phyloP scores from a whole-genome alignment of 805 yeast genomes.

The Kodamaea laetipori region DNA sequence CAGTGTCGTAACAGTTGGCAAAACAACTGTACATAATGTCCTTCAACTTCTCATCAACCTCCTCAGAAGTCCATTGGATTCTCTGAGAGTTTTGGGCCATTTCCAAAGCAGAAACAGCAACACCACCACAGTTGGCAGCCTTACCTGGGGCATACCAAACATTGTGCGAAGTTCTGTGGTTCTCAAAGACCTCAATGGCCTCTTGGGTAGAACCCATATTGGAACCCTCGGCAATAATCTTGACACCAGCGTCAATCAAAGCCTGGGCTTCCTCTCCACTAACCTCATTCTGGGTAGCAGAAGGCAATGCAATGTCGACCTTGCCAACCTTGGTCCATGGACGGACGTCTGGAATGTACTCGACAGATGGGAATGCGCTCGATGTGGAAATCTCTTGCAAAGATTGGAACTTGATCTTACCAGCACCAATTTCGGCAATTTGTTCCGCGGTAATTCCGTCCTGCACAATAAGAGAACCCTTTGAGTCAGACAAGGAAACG shows the following conservation, averaged over 20 bases:
- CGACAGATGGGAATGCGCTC: constrained; percentile 60
- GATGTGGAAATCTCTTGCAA: constrained; percentile 64
- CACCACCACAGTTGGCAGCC: constrained; percentile 99
- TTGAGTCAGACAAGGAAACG: constrained; percentile 91
- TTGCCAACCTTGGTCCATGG: constrained; percentile 94
- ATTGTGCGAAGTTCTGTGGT: constrained; percentile 55
- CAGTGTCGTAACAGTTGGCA: constrained; percentile 88
- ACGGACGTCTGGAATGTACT: constrained; percentile 89
- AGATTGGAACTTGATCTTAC: constrained; percentile 76
- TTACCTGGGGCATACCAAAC: constrained; percentile 99
- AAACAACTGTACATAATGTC: constrained; percentile 91
- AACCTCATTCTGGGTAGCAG: constrained; percentile 98
- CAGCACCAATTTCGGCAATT: constrained; percentile 69
- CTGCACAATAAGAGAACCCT: constrained; percentile 80
- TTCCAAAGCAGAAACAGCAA: constrained; percentile 96
- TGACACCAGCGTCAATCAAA: constrained; percentile 87
- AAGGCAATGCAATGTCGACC: constrained; percentile 95
- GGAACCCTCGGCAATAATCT: constrained; percentile 97
- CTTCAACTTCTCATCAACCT: constrained; percentile 89
- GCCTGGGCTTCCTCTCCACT: constrained; percentile 96
- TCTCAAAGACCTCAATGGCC: constrained; percentile 94
- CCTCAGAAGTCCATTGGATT: constrained; percentile 85
- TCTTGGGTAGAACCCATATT: constrained; percentile 99
- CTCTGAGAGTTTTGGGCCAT: constrained; percentile 99
- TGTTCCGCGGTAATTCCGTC: constrained; percentile 85